Conservation (phyloP, 208 protist genomes). For the Kentomonas sorsogonicus region DNA sequence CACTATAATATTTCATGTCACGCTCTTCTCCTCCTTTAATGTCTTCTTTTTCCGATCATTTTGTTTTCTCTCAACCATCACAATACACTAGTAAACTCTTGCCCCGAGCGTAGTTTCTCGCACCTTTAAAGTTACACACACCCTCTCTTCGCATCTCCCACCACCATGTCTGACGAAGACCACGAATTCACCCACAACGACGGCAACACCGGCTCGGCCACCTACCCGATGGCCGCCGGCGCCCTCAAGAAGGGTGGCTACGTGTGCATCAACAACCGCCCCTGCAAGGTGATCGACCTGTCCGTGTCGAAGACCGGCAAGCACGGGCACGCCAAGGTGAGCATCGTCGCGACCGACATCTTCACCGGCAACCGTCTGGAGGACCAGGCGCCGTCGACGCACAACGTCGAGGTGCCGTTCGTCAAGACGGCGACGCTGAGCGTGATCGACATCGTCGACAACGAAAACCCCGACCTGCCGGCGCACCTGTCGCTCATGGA, state of each 20-base stretch:
- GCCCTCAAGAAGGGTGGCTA: conserved; percentile 89
- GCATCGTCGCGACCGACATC: conserved; percentile 96
- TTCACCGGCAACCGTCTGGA: conserved; percentile 98
- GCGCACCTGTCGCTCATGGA: conserved; percentile 87
- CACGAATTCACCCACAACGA: conserved; percentile 66
- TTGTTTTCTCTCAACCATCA: conserved; percentile 74
- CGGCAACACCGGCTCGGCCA: conserved; percentile 69
- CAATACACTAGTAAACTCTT: conserved; percentile 68
- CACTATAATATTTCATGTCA: too few relatives aligned
- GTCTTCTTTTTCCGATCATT: neutral
- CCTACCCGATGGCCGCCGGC: conserved; percentile 83
- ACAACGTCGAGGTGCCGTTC: conserved; percentile 96
- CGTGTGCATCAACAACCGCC: conserved; percentile 85
- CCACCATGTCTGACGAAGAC: conserved; percentile 50
- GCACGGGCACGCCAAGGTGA: conserved; percentile 98
- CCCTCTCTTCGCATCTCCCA: neutral
- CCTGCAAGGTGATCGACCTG: conserved; percentile 98
- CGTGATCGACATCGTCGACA: conserved; percentile 91
- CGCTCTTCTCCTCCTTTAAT: conserved; percentile 67
- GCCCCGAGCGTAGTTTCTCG: conserved; percentile 4
- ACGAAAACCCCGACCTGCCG: conserved; percentile 73
- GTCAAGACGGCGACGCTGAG: conserved; percentile 94
- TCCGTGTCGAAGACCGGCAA: conserved; percentile 99
- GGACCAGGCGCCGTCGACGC: conserved; percentile 95
- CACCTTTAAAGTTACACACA: neutral